These are phyloP conservation scores for Candida oleophila DNA, from an alignment of 805 yeast species.

Conservation along the genomic window DNA sequence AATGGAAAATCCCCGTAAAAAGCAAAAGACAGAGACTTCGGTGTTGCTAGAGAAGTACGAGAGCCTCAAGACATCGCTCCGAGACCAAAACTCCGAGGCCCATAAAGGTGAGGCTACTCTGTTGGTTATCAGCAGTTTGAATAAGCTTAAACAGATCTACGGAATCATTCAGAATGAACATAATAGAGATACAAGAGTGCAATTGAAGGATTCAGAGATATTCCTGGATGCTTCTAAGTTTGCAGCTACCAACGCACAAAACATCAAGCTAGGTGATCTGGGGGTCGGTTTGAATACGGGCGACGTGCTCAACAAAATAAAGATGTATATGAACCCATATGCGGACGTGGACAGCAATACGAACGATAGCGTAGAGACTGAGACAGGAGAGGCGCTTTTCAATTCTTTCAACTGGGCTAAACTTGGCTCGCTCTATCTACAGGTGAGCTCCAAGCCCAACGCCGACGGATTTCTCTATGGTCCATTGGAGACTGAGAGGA, in stretches of 20 bases:
- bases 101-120: constrained; percentile 58
- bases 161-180: constrained; percentile 35
- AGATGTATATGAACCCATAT: constrained; percentile 26
- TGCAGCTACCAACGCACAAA: constrained; percentile 63
- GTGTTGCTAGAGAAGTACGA: constrained; percentile 27
- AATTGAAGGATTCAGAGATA: constrained; percentile 59
- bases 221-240: constrained; percentile 58
- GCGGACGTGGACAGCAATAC: constrained; percentile 12
- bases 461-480: constrained; percentile 67
- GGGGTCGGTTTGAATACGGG: constrained; percentile 49
- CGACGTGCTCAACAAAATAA: constrained; percentile 43
- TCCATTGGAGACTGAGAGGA: constrained; percentile 63
- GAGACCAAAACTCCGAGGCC: constrained; percentile 46
- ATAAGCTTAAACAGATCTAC: constrained; percentile 48
- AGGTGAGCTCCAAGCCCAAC: constrained; percentile 45
- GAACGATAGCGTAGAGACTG: constrained; percentile 17
- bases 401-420: constrained; percentile 57
- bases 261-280: constrained; percentile 56
- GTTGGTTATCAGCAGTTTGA: constrained; percentile 44
- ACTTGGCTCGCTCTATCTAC: constrained; percentile 52
- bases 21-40: constrained; percentile 15
- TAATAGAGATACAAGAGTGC: constrained; percentile 34
- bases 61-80: constrained; percentile 22
- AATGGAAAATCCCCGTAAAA: constrained; percentile 1
- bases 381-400: constrained; percentile 27